A percentile compares a stretch with the other conserved stretches of the same genome.
Evolutionary conservation across 768 basidiomycete genomes (phyloP).

Genomic region (Paxillus rubicundulus): DNA sequence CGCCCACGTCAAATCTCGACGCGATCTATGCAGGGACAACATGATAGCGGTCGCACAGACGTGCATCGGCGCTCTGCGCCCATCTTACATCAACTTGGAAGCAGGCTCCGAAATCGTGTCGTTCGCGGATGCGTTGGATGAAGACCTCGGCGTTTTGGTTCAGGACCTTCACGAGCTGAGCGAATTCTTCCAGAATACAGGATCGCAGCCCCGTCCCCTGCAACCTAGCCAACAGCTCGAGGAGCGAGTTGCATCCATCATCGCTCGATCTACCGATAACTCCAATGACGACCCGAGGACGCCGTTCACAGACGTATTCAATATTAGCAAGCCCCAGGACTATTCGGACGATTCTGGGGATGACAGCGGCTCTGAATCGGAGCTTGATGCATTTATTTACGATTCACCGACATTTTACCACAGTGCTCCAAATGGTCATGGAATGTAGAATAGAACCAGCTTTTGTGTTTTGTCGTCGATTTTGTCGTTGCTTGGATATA

Average conservation of each 20-base stretch:
- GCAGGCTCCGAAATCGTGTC: slow-evolving; percentile 43
- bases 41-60: slow-evolving; percentile 85
- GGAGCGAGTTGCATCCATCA: slow-evolving; percentile 77
- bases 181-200: slow-evolving; percentile 61
- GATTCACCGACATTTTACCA: slow-evolving; percentile 50
- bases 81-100: slow-evolving; percentile 72
- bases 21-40: slow-evolving; percentile 68
- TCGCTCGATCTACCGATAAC: slow-evolving; percentile 69
- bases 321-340: slow-evolving; percentile 40
- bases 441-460: neutral
- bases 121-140: slow-evolving; percentile 41
- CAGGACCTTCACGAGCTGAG: slow-evolving; percentile 76
- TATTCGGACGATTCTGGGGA: slow-evolving; percentile 49
- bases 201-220: slow-evolving; percentile 33
- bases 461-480: neutral
- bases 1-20: slow-evolving; percentile 59
- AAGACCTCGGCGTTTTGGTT: slow-evolving; percentile 75
- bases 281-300: slow-evolving; percentile 63
- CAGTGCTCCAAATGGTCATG: slow-evolving; percentile 44
- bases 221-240: slow-evolving; percentile 62
- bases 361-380: slow-evolving; percentile 37
- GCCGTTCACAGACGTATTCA: slow-evolving; percentile 78
- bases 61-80: slow-evolving; percentile 65
- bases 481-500: neutral
- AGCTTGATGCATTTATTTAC: slow-evolving; percentile 58